These are phyloP conservation scores for Colletotrichum truncatum DNA, from an alignment of 2,329 filamentous ascomycete species.

Conservation along the genomic window DNA sequence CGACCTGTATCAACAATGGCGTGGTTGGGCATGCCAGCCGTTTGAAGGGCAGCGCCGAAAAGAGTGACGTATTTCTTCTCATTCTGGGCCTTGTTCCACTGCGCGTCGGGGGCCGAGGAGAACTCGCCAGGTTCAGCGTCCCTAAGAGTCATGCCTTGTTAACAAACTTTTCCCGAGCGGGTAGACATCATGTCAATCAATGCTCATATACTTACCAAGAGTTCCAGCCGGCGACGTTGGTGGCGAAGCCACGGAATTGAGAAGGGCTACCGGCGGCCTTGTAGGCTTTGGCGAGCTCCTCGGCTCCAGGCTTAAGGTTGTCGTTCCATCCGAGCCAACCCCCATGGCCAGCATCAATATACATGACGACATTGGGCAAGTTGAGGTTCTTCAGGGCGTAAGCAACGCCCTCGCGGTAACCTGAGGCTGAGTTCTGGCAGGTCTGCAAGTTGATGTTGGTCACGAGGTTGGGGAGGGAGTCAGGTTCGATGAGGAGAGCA, in stretches of 20 bases:
- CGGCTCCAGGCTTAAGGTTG: slow-evolving; percentile 55
- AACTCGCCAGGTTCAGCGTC: slow-evolving; percentile 48
- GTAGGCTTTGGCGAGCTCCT: slow-evolving; percentile 50
- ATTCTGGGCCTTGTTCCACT: slow-evolving; percentile 52
- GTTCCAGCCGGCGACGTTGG: slow-evolving; percentile 53
- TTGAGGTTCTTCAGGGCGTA: slow-evolving; percentile 67
- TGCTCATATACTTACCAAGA: slow-evolving; percentile 36
- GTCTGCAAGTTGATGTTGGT: slow-evolving; percentile 65
- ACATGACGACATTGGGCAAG: slow-evolving; percentile 70
- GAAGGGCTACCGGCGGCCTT: slow-evolving; percentile 46
- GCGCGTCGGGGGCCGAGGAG: slow-evolving; percentile 49
- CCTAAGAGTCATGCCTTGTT: slow-evolving; percentile 19
- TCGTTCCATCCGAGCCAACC: slow-evolving; percentile 72
- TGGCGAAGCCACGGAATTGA: slow-evolving; percentile 48
- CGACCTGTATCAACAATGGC: slow-evolving; percentile 53
- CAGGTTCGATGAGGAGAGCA: slow-evolving; percentile 62
- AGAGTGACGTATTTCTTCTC: slow-evolving; percentile 52
- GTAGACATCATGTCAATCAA: not conserved
- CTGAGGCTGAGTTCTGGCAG: slow-evolving; percentile 61
- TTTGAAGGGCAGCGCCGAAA: slow-evolving; percentile 47
- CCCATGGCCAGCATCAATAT: slow-evolving; percentile 70
- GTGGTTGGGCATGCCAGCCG: slow-evolving; percentile 51
- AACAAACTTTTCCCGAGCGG: not conserved
- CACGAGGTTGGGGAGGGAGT: slow-evolving; percentile 70
- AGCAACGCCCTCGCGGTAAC: slow-evolving; percentile 63